These are phyloP conservation scores for Xylariaceae sp. DNA, from an alignment of 2,329 filamentous ascomycete genomes.

Conservation along the genomic window DNA sequence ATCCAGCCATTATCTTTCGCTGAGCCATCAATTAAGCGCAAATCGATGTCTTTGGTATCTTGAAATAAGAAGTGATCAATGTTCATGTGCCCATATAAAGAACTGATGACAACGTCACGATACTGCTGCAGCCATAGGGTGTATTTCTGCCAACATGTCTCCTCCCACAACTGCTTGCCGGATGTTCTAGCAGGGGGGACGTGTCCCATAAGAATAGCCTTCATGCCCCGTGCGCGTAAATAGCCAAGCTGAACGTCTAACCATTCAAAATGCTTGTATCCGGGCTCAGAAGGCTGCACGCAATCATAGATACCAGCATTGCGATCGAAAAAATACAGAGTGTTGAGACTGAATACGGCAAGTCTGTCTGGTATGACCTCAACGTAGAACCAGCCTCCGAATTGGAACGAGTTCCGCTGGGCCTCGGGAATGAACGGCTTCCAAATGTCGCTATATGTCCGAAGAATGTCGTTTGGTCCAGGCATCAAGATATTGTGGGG, in stretches of 20 bases:
- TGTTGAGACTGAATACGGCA: constrained; percentile 91
- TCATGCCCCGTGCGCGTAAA: constrained; percentile 79
- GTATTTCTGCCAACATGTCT: constrained; percentile 98
- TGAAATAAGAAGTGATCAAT: constrained; percentile 95
- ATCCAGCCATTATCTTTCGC: constrained; percentile 24
- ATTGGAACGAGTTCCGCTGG: constrained; percentile 84
- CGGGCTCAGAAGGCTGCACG: constrained; percentile 70
- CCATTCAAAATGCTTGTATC: constrained; percentile 96
- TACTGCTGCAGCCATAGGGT: constrained; percentile 86
- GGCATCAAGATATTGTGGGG: constrained; percentile 89
- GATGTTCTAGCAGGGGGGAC: constrained; percentile 84
- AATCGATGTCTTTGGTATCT: constrained; percentile 72
- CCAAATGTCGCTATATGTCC: constrained; percentile 76
- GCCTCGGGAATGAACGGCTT: constrained; percentile 81
- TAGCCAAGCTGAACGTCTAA: constrained; percentile 81
- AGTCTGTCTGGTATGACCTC: constrained; percentile 85
- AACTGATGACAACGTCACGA: constrained; percentile 78
- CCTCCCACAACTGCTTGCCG: constrained; percentile 87
- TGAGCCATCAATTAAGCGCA: constrained; percentile 42
- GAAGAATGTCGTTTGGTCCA: constrained; percentile 85
- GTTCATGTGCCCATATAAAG: constrained; percentile 94
- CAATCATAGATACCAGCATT: constrained; percentile 95
- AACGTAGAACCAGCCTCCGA: constrained; percentile 90
- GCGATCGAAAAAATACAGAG: constrained; percentile 90
- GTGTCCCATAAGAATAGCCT: constrained; percentile 90